phyloP scores from a whole-genome alignment of 2,329 filamentous ascomycete species.

The Microdochium paspali region DNA sequence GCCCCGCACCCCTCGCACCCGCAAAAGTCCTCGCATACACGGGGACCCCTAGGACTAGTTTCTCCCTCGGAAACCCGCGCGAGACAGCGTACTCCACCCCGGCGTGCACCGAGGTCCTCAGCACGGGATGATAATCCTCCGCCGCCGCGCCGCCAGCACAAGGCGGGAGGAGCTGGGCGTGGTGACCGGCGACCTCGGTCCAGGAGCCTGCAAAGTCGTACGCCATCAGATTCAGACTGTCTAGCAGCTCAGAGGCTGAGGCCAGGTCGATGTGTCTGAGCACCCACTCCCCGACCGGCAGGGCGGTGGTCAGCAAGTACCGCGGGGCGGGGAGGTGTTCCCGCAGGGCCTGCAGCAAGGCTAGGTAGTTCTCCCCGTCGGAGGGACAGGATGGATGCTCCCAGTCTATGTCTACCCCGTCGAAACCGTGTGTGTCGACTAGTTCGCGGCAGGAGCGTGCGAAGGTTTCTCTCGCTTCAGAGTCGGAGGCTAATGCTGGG shows the following conservation, averaged over 20 bases:
- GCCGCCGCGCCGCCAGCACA: conserved; percentile 9
- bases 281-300: conserved; percentile 54
- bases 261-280: conserved; percentile 49
- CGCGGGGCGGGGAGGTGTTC: conserved; percentile 40
- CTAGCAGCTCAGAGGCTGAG: conserved; percentile 40
- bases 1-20: conserved; percentile 40
- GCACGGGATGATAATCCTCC: conserved; percentile 12
- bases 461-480: conserved; percentile 39
- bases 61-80: conserved; percentile 43
- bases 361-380: conserved; percentile 48
- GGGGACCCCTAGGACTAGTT: conserved; percentile 54
- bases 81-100: conserved; percentile 44
- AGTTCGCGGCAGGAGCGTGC: conserved; percentile 42
- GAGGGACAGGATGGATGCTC: conserved; percentile 48
- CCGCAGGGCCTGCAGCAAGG: conserved; percentile 45
- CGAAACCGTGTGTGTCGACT: conserved; percentile 46
- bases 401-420: conserved; percentile 63
- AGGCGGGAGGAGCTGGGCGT: conserved; percentile 49
- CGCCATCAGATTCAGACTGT: conserved; percentile 58
- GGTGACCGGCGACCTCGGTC: conserved; percentile 51
- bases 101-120: conserved; percentile 38
- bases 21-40: conserved; percentile 55
- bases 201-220: conserved; percentile 61
- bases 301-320: conserved; percentile 51
- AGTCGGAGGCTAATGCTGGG: conserved; percentile 41